Conservation (phyloP, 225 moss, liverwort and hornwort species). For the Climacium dendroides region DNA sequence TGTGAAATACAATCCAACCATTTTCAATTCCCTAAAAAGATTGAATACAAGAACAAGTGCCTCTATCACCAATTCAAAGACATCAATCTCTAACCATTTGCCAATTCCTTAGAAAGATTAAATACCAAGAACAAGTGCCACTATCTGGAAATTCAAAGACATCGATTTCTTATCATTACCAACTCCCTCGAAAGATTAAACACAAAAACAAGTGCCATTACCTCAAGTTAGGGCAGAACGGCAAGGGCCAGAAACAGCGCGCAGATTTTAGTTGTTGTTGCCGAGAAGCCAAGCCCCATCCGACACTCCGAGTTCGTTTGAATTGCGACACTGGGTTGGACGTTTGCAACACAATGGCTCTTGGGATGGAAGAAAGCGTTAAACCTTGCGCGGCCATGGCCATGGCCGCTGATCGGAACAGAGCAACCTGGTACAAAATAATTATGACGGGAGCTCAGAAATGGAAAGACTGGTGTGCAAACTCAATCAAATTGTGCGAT, state of each 20-base stretch:
- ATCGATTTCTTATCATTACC: background rate
- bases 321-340: slow-evolving; percentile 4
- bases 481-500: background rate
- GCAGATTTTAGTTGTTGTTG: background rate
- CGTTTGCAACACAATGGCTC: slow-evolving; percentile 14
- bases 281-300: background rate
- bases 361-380: slow-evolving; percentile 4
- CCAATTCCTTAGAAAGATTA: background rate
- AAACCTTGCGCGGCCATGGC: slow-evolving; percentile 24
- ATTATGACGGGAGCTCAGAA: background rate
- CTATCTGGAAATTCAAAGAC: background rate
- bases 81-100: background rate
- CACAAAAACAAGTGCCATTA: background rate
- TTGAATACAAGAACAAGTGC: background rate
- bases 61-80: background rate
- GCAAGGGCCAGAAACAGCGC: slow-evolving; percentile 37
- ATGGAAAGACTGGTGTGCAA: background rate
- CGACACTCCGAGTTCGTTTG: background rate
- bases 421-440: background rate
- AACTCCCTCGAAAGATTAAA: background rate
- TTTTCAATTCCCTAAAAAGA: background rate
- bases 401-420: slow-evolving; percentile 3
- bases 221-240: slow-evolving; percentile 19
- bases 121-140: background rate
- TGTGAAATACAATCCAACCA: background rate